phyloP scores from a whole-genome alignment of 805 yeast genomes.

The Metschnikowia arizonensis region DNA sequence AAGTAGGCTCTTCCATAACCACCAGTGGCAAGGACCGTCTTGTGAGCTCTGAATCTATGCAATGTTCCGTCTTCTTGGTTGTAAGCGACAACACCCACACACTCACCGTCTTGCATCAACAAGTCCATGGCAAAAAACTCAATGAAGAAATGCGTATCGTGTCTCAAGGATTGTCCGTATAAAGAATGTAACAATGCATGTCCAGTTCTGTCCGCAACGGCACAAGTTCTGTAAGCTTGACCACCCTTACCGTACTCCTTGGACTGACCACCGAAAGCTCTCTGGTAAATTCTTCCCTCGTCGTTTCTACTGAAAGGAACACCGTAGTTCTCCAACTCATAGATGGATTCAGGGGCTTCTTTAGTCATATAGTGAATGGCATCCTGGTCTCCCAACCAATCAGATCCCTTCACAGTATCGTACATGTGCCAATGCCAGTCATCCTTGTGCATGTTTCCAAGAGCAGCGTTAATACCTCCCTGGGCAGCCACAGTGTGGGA shows the following conservation, averaged over 20 bases:
- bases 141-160: constrained; percentile 96
- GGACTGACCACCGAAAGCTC: constrained; percentile 98
- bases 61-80: constrained; percentile 98
- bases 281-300: constrained; percentile 94
- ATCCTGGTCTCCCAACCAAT: constrained; percentile 99
- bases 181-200: constrained; percentile 94
- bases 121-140: constrained; percentile 95
- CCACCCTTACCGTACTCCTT: constrained; percentile 97
- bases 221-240: constrained; percentile 98
- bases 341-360: constrained; percentile 94
- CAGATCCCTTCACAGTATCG: constrained; percentile 98
- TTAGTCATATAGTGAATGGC: constrained; percentile 98
- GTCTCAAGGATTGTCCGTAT: constrained; percentile 94
- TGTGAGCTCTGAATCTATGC: constrained; percentile 96
- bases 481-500: constrained; percentile 99
- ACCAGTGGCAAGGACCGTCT: constrained; percentile 96
- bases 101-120: constrained; percentile 90
- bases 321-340: constrained; percentile 97
- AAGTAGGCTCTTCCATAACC: constrained; percentile 98
- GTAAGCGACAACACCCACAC: constrained; percentile 96
- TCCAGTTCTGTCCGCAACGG: constrained; percentile 99
- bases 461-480: constrained; percentile 98
- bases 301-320: constrained; percentile 97
- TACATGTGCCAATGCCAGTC: constrained; percentile 99
- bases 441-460: constrained; percentile 97